These are phyloP conservation scores for Xylaria sp. DNA, from an alignment of 2,329 filamentous ascomycete species.

Conservation along the genomic window DNA sequence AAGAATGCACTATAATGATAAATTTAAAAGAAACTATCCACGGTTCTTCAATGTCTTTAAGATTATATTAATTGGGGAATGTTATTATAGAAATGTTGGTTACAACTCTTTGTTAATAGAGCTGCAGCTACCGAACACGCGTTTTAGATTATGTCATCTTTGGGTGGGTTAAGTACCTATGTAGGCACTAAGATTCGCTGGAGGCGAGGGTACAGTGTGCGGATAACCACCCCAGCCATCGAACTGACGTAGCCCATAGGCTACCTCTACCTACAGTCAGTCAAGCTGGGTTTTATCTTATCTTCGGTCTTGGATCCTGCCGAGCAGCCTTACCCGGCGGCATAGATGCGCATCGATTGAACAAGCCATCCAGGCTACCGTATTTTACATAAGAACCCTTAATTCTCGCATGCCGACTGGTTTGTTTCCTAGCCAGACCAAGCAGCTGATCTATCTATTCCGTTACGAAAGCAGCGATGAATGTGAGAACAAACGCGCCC, in stretches of 20 bases:
- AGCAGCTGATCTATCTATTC: background rate
- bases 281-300: conserved; percentile 17
- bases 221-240: background rate
- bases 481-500: conserved; percentile 26
- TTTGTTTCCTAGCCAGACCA: background rate
- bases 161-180: too few species aligned
- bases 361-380: conserved; percentile 9
- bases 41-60: too few species aligned
- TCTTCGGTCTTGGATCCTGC: conserved; percentile 21
- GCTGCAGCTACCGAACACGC: too few species aligned
- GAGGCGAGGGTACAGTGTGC: background rate
- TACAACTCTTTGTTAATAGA: too few species aligned
- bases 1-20: too few species aligned
- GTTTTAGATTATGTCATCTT: too few species aligned
- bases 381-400: conserved; percentile 2
- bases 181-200: too few species aligned
- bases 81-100: too few species aligned
- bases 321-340: conserved; percentile 9
- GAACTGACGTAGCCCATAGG: conserved; percentile 6
- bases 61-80: too few species aligned
- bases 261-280: background rate
- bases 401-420: too few species aligned
- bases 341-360: conserved; percentile 20
- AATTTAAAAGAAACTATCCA: too few species aligned
- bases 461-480: conserved; percentile 26